These are phyloP conservation scores for Kodamaea suecica DNA, from an alignment of 1,139 yeast species.

Conservation along the genomic window DNA sequence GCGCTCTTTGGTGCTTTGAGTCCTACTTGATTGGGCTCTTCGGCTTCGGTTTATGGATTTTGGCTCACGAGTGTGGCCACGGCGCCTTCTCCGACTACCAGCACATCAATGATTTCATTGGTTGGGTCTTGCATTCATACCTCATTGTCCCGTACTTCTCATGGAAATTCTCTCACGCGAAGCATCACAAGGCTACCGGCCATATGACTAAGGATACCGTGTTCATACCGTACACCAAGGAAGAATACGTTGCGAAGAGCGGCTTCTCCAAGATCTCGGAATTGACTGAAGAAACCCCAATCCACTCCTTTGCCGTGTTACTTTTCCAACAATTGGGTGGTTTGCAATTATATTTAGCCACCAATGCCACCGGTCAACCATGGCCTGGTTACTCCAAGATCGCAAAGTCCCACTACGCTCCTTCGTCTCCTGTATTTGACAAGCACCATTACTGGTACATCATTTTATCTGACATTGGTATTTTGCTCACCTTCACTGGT, in stretches of 20 bases:
- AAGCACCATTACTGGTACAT: slow-evolving; percentile 54
- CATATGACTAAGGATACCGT: slow-evolving; percentile 61
- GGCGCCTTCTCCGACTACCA: slow-evolving; percentile 59
- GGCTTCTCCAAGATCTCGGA: slow-evolving; percentile 38
- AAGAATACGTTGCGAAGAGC: slow-evolving; percentile 28
- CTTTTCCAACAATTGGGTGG: slow-evolving; percentile 56
- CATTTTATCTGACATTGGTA: slow-evolving; percentile 53
- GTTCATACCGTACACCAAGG: slow-evolving; percentile 53
- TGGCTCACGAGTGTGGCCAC: slow-evolving; percentile 69
- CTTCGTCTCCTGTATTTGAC: slow-evolving; percentile 53
- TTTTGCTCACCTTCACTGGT: slow-evolving; percentile 36
- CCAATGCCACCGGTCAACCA: slow-evolving; percentile 55
- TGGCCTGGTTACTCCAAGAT: slow-evolving; percentile 32
- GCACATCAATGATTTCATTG: slow-evolving; percentile 53
- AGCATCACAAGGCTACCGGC: slow-evolving; percentile 66
- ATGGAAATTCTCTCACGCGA: slow-evolving; percentile 59
- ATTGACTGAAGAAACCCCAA: slow-evolving; percentile 53
- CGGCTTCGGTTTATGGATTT: slow-evolving; percentile 58
- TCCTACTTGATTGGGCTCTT: slow-evolving; percentile 43
- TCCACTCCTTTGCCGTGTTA: slow-evolving; percentile 41
- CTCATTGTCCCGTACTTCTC: slow-evolving; percentile 59
- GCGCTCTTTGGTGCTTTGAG: slow-evolving; percentile 56
- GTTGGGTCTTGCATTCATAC: slow-evolving; percentile 60
- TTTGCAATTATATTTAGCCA: slow-evolving; percentile 45
- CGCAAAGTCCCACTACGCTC: slow-evolving; percentile 49